These are phyloP conservation scores for Globisporangium canariense DNA, from an alignment of 352 stramenopile species.

Conservation along the genomic window DNA sequence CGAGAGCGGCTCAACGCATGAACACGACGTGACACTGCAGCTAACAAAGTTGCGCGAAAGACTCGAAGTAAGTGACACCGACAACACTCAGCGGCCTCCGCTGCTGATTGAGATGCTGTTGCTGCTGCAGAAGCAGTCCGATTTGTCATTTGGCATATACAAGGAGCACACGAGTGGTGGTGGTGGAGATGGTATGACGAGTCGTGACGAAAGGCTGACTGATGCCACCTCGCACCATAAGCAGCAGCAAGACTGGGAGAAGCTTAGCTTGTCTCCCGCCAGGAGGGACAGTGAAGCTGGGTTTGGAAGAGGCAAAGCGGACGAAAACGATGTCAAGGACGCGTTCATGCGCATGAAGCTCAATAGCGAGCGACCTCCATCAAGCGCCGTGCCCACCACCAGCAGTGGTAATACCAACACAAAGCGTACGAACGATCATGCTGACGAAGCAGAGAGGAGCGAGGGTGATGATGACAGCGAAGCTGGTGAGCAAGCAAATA, in stretches of 20 bases:
- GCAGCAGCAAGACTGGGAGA: neutral
- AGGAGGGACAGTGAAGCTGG: neutral
- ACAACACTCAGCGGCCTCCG: constrained; percentile 4
- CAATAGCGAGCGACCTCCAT: neutral
- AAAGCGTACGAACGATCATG: neutral
- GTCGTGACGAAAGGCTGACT: neutral
- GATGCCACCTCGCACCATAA: neutral
- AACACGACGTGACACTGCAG: neutral
- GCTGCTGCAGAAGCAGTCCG: constrained; percentile 3
- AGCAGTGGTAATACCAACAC: neutral
- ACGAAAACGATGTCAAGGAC: neutral
- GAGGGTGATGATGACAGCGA: neutral
- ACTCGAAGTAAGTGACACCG: constrained; percentile 1
- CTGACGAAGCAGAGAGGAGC: neutral
- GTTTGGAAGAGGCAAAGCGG: neutral
- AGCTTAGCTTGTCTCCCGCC: neutral
- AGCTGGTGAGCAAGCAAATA: neutral
- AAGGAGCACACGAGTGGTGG: neutral
- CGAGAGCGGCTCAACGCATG: neutral
- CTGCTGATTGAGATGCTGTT: constrained; percentile 27
- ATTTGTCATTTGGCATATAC: neutral
- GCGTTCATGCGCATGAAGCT: neutral
- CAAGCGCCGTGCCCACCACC: neutral
- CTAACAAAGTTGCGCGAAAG: constrained; percentile 15
- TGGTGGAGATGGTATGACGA: neutral